Evolutionary conservation across 495 filamentous ascomycete genomes (phyloP), one percentile per base, ranked within the genome.

Genomic region (Penicillium herquei): DNA sequence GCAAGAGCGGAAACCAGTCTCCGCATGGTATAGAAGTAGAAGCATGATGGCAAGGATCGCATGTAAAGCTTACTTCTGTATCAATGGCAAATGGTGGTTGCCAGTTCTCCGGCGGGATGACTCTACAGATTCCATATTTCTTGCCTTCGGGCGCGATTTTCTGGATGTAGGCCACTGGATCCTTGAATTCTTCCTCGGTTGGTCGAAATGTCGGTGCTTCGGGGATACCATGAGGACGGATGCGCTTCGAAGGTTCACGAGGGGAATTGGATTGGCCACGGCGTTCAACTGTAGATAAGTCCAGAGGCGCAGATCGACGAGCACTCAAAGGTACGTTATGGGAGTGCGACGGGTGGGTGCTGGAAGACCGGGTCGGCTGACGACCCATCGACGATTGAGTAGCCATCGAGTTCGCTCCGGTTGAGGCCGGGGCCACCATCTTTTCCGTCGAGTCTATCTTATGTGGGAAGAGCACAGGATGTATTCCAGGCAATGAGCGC

Each of bases 41-140:
- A 49, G 53, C 32, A 21, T 13, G n/a, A 35, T 4, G 50, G 48
- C 32, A 57, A 50, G 53, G 52, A 45, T 41, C 31, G 40, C 10
- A 26, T 43, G 46, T 26, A 41, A 34, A 14, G 54, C 85, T 65
- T 78, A 97, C 93, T 86, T 97, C 91, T 14, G 94, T 97, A 72
- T 99, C 92, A 64, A 99, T 91, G 11, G 92, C 92, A 65, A 99
- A 98, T 41, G 87, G 78, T 13, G 94, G 94, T 55, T 95, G 92
- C 94, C 94, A 99, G 33, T 80, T 84, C 51, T 93, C 89, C 10
- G 94, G 94, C 11, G 95, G 94, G 53, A 98, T 88, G 56, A 99
- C 88, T 72, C 97, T 93, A 79, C 90, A 91, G 39, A 98, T 87
- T 32, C 94, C 94, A 70, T 89, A 99, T 63, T 91, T 84, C 50